Base-by-base conservation (phyloP, 176 grass and related monocot genomes). In the Musa acuminata region DNA sequence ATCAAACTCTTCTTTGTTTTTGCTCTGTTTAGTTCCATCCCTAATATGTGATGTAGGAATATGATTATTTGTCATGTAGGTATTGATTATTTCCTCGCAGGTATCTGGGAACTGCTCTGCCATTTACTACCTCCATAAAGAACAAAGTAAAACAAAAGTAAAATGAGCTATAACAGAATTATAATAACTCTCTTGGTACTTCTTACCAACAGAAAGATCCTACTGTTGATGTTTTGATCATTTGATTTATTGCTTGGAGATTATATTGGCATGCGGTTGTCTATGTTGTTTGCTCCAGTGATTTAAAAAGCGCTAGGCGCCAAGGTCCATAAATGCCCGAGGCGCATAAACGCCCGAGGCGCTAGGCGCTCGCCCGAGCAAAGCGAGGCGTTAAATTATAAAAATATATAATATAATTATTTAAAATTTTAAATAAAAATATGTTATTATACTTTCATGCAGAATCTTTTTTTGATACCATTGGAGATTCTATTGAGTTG, bases 1-100 rank as follows among this genome's bases (percentile, higher is more conserved):
- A 43, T 43, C 35, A 20, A 50, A 75, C 63, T 78, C 17, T 75
- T n/a, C 26, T 62, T 69, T 53, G 25, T 70, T 77, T 75, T 75
- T 50, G 24, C 43, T 21, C 67, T 70, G 8, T 50, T 51, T 13
- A 14, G 16, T 69, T 69, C 48, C 6, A n/a, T 51, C 25, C 21
- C 5, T 14, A 49, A 21, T 51, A 2, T n/a, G 8, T 11, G 8
- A 0, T 20, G 29, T 6, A 20, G n/a, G n/a, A 60, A 60, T 17
- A 60, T 60, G 13, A 60, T 60, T 60, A 70, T 70, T 19, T 50
- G 1, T n/a, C 25, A 50, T 11, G 17, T 35, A 51, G 8, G 12
- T 65, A 11, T 24, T 11, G 21, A 9, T 11, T 26, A 43, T 43
- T 43, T 43, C 35, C 35, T 43, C 35, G 0, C 35, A 43, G 35